Evolutionary conservation across 139 green algal genomes (phyloP).

Genomic region (Deuterostichococcus epilithicus): DNA sequence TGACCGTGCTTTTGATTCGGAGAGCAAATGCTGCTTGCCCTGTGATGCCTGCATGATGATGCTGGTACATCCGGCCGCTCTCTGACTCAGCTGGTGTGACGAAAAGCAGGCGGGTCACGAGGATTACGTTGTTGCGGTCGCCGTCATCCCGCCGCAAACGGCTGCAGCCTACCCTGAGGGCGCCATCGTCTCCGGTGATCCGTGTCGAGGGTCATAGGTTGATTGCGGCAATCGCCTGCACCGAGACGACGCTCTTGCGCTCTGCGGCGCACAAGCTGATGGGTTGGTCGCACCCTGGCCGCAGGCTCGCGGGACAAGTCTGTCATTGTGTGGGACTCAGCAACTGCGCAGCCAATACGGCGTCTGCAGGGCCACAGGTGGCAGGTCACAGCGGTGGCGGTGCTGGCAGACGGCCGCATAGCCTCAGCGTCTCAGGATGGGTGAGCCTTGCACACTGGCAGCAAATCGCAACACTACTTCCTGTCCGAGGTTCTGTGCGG

Average conservation of each 20-base stretch:
- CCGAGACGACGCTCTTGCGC: not conserved
- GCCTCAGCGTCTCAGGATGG: slow-evolving; percentile 83
- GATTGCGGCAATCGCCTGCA: not conserved
- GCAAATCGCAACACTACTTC: not conserved
- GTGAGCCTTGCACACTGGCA: slow-evolving; percentile 22
- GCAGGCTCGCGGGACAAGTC: slow-evolving; percentile 77
- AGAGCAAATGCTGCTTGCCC: not conserved
- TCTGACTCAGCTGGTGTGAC: not conserved
- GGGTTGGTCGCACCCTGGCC: not conserved
- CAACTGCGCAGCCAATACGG: slow-evolving; percentile 24
- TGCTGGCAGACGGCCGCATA: slow-evolving; percentile 56
- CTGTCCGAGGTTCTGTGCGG: not conserved
- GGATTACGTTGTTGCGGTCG: slow-evolving; percentile 73
- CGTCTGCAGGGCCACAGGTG: slow-evolving; percentile 73
- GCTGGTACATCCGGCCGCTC: not conserved
- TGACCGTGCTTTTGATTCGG: not conserved
- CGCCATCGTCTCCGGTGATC: slow-evolving; percentile 63
- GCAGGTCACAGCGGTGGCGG: slow-evolving; percentile 75
- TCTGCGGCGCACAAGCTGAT: not conserved
- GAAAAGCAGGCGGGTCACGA: slow-evolving; percentile 68
- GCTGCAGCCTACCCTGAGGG: slow-evolving; percentile 27
- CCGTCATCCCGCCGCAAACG: slow-evolving; percentile 38
- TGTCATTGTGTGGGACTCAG: slow-evolving; percentile 80
- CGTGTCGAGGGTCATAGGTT: not conserved
- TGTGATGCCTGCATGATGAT: not conserved